Conservation (phyloP, 2,329 filamentous ascomycete species). For the Colletotrichum abscissum region DNA sequence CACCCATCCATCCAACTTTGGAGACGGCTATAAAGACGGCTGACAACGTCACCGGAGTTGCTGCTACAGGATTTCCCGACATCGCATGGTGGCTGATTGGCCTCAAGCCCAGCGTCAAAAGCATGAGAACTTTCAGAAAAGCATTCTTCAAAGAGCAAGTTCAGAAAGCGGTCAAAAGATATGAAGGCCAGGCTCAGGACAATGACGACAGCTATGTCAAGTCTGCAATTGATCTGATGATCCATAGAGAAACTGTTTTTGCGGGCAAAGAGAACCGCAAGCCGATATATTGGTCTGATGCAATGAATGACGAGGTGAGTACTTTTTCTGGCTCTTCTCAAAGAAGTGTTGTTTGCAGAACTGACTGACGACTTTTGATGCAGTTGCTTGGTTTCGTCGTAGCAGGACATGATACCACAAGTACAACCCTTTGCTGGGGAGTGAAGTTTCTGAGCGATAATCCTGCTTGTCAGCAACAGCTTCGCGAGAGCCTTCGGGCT, state of each 20-base stretch:
- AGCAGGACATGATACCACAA: constrained; percentile 44
- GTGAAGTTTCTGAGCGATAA: constrained; percentile 35
- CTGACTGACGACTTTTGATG: neutral
- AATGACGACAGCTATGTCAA: neutral
- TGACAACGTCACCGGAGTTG: neutral
- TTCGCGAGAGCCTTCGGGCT: neutral
- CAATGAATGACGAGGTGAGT: constrained; percentile 23
- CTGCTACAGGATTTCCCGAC: neutral
- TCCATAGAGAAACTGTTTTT: constrained; percentile 20
- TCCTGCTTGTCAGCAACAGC: neutral
- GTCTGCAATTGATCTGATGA: constrained; percentile 25
- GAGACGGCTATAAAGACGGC: neutral
- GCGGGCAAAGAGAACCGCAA: constrained; percentile 15
- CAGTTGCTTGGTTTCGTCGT: constrained; percentile 43
- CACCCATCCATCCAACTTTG: neutral
- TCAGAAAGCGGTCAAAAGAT: neutral
- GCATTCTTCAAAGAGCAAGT: neutral
- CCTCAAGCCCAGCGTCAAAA: neutral
- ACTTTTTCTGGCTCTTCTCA: no score
- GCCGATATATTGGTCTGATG: neutral
- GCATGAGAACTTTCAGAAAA: neutral
- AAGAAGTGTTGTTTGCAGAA: no score
- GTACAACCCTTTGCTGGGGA: constrained; percentile 43
- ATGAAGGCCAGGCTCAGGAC: neutral
- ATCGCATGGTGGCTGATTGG: neutral